Percentiles rank a stretch among this genome's conserved stretches.
phyloP scores from a whole-genome alignment of 2,329 filamentous ascomycete species.

The Neurospora sp. region DNA sequence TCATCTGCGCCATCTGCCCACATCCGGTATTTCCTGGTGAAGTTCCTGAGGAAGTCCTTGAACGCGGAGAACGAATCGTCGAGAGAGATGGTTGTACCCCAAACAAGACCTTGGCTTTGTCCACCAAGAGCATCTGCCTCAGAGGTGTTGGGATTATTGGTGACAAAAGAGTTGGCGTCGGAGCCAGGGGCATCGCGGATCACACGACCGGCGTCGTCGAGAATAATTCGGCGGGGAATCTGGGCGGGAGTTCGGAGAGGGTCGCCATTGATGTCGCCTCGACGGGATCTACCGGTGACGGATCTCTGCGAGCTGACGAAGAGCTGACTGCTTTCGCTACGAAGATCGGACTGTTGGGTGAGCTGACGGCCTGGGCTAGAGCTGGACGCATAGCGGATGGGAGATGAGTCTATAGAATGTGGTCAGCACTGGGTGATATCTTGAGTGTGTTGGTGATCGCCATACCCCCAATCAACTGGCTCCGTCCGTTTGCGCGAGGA shows the following conservation, averaged over 20 bases:
- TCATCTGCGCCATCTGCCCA: slow-evolving; percentile 78
- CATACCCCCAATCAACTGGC: slow-evolving; percentile 50
- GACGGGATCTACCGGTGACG: slow-evolving; percentile 48
- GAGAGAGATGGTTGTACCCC: slow-evolving; percentile 95
- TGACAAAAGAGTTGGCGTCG: slow-evolving; percentile 50
- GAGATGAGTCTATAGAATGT: slow-evolving; percentile 65
- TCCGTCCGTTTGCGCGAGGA: slow-evolving; percentile 51
- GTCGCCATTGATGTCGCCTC: slow-evolving; percentile 83
- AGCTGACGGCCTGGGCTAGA: slow-evolving; percentile 65
- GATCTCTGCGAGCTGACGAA: slow-evolving; percentile 62
- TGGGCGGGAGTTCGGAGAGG: slow-evolving; percentile 43
- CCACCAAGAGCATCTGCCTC: slow-evolving; percentile 85
- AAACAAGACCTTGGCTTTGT: slow-evolving; percentile 72
- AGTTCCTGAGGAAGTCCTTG: slow-evolving; percentile 88
- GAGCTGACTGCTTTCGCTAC: slow-evolving; percentile 75
- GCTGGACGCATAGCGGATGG: slow-evolving; percentile 81
- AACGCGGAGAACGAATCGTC: slow-evolving; percentile 79
- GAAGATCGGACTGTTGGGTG: slow-evolving; percentile 57
- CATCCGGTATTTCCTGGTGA: slow-evolving; percentile 87
- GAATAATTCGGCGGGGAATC: slow-evolving; percentile 42
- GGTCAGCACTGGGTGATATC: neutral
- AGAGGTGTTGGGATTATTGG: slow-evolving; percentile 71
- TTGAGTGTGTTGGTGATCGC: neutral
- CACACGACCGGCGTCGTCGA: slow-evolving; percentile 50
- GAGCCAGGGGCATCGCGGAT: slow-evolving; percentile 44